Evolutionary conservation across 495 filamentous ascomycete species (phyloP).

Genomic region (Astrothelium macrocarpum): DNA sequence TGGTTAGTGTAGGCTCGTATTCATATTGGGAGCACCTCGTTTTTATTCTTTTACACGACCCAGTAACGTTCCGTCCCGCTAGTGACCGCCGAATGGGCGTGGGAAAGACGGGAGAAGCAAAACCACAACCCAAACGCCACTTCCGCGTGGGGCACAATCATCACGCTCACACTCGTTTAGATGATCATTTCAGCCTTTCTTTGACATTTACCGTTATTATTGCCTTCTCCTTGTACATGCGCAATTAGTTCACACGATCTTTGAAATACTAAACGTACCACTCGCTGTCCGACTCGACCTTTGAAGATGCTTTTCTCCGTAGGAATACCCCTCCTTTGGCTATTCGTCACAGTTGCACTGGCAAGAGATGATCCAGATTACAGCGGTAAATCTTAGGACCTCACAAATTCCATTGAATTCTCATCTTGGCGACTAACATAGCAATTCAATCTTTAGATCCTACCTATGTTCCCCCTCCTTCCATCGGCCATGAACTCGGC

Average conservation of each 20-base stretch:
- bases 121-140: no score
- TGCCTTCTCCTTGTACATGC: not conserved
- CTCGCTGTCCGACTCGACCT: no score
- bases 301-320: no score
- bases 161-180: not conserved
- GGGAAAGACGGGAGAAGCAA: no score
- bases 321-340: no score
- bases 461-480: conserved; percentile 14
- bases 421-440: conserved; percentile 8
- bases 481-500: conserved; percentile 19
- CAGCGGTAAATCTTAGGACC: not conserved
- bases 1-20: no score
- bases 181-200: not conserved
- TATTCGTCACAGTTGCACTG: not conserved
- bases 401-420: not conserved
- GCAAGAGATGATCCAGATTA: not conserved
- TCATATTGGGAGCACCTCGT: no score
- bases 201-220: conserved; percentile 12
- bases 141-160: no score
- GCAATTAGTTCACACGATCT: no score
- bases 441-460: not conserved
- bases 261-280: no score
- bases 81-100: not conserved
- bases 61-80: no score
- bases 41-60: no score